phyloP scores from a whole-genome alignment of 768 basidiomycete genomes.

The Boletus rubescentipes region DNA sequence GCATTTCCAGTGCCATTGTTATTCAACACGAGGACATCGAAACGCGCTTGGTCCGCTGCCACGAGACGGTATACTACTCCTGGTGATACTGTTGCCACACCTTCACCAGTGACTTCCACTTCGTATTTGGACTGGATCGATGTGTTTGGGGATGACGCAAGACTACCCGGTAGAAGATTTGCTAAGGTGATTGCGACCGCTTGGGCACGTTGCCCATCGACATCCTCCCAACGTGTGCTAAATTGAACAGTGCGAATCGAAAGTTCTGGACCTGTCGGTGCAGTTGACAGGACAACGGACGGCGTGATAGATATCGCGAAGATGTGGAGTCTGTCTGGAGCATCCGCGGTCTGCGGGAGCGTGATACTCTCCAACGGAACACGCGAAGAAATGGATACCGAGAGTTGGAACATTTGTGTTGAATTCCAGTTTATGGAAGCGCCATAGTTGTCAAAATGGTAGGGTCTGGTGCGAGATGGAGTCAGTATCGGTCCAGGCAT shows the following conservation, averaged over 20 bases:
- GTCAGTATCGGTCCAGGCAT: not conserved
- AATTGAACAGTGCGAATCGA: conserved; percentile 45
- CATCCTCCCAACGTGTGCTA: conserved; percentile 45
- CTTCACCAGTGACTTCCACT: conserved; percentile 38
- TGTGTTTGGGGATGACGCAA: conserved; percentile 23
- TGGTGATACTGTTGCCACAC: conserved; percentile 42
- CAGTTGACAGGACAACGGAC: conserved; percentile 26
- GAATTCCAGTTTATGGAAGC: conserved; percentile 41
- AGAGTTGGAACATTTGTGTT: conserved; percentile 45
- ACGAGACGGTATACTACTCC: conserved; percentile 47
- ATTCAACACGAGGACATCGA: conserved; percentile 49
- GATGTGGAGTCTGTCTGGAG: conserved; percentile 40
- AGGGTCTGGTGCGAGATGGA: conserved; percentile 35
- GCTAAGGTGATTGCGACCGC: conserved; percentile 51
- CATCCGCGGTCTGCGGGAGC: conserved; percentile 35
- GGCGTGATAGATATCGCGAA: conserved; percentile 46
- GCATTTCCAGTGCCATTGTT: conserved; percentile 29
- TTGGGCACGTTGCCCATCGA: conserved; percentile 40
- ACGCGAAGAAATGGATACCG: conserved; percentile 43
- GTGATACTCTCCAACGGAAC: conserved; percentile 42
- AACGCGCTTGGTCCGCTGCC: conserved; percentile 48
- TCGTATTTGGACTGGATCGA: conserved; percentile 35
- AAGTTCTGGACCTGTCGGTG: conserved; percentile 29
- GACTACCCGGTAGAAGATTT: conserved; percentile 44
- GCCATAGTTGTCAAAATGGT: conserved; percentile 40